These are phyloP conservation scores for Ogataea nonfermentans DNA, from an alignment of 805 yeast genomes.

Conservation along the genomic window DNA sequence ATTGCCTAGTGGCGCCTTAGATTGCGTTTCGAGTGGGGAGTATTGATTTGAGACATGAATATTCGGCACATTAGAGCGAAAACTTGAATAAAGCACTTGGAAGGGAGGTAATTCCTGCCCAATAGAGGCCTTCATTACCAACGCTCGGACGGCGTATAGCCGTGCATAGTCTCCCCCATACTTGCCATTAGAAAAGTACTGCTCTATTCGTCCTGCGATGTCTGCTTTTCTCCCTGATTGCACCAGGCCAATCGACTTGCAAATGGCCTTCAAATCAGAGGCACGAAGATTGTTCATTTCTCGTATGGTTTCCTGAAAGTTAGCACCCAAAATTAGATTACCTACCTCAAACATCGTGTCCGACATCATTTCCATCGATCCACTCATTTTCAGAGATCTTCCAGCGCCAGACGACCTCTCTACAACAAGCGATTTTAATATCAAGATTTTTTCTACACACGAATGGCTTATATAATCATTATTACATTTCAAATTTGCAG, in stretches of 20 bases:
- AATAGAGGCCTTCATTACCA: conserved; percentile 39
- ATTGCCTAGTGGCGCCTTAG: conserved; percentile 35
- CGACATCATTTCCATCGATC: conserved; percentile 17
- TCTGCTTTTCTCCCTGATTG: conserved; percentile 61
- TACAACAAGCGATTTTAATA: neutral
- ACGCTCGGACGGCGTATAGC: conserved; percentile 42
- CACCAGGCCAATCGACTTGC: conserved; percentile 48
- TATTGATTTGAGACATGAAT: conserved; percentile 27
- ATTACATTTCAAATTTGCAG: conserved; percentile 4
- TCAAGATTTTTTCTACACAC: conserved; percentile 1
- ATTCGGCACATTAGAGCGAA: conserved; percentile 20
- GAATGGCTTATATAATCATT: neutral
- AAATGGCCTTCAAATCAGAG: conserved; percentile 50
- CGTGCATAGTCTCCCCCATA: conserved; percentile 39
- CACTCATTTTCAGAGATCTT: conserved; percentile 13
- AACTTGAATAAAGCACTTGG: conserved; percentile 26
- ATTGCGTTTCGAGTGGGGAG: conserved; percentile 4
- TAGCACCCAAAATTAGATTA: conserved; percentile 1
- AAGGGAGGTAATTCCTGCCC: conserved; percentile 40
- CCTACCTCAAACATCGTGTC: conserved; percentile 18
- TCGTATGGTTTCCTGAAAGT: conserved; percentile 29
- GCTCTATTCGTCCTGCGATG: conserved; percentile 51
- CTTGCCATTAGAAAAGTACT: conserved; percentile 43
- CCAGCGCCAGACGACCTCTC: conserved; percentile 8
- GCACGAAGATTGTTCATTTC: conserved; percentile 43